Base-by-base conservation (phyloP, 192 early-diverging fungal species). In the Geranomyces michiganensis region DNA sequence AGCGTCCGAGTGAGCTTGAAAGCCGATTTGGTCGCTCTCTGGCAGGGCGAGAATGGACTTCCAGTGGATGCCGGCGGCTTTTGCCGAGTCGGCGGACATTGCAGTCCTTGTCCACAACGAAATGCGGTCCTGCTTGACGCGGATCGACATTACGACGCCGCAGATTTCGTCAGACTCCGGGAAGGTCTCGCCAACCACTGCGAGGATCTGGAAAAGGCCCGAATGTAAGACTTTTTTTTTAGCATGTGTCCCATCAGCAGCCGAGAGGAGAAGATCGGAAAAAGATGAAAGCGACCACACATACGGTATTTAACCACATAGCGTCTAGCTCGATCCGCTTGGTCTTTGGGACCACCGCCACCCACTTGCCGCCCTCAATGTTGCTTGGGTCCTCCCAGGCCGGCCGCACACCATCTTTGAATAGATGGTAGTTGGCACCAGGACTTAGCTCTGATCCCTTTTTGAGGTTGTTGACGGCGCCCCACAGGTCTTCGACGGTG, bases 401-500 rank as follows among this genome's bases (percentile, higher is more conserved):
- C 10, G 95, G 96, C 77, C 89, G 87, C 65, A 97, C 82, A 22
- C 94, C 94, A 56, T 91, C 81, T 81, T 94, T 93, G 86, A 98
- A 98, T 64, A 98, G 73, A 66, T 96, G 94, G 77, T 94, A 97
- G 84, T 99, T 96, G 56, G 93, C 88, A 51, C 89, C 91, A 62
- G 84, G 78, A 19, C 86, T 81, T 59, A 96, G 79, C 30, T 91
- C 86, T 26, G 84, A 84, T 2, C 91, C 87, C 65, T 88, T 89
- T 63, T 90, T 81, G 53, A 96, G 85, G 75, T 93, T 93, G 88
- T 96, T 96, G 84, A 76, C 79, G 70, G 75, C 92, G 93, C 95
- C 91, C 95, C 95, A 98, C 76, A 96, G 96, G 69, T 98, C 96
- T 83, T 99, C 95, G 15, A 99, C 93, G 3, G 94, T 93, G 67